Conservation (phyloP, 495 filamentous ascomycete species). For the Polyplosphaeria fusca region DNA sequence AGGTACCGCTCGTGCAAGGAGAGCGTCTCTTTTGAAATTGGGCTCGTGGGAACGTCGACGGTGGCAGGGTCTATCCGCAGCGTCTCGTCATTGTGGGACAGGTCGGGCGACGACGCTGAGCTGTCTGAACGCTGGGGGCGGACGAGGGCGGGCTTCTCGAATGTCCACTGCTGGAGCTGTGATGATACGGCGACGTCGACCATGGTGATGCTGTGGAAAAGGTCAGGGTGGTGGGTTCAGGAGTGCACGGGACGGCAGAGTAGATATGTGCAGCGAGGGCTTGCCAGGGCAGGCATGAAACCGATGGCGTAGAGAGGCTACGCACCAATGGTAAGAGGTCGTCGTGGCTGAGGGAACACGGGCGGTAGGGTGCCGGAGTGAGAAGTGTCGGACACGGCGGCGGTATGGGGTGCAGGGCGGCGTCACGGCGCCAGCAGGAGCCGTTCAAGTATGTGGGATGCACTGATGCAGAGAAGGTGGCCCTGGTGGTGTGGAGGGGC, state of each 20-base stretch:
- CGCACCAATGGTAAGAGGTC: constrained; percentile 17
- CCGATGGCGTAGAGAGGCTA: constrained; percentile 15
- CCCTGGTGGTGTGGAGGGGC: constrained; percentile 2
- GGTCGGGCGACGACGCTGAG: constrained; percentile 30
- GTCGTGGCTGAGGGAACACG: constrained; percentile 15
- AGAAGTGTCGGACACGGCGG: constrained; percentile 3
- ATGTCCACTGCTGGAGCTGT: constrained; percentile 36
- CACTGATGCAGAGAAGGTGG: background rate
- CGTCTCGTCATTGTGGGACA: constrained; percentile 30
- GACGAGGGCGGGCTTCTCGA: constrained; percentile 21
- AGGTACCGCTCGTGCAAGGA: constrained; percentile 31
- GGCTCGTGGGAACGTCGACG: constrained; percentile 7
- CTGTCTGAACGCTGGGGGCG: constrained; percentile 29
- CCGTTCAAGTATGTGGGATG: background rate
- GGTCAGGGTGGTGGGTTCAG: background rate
- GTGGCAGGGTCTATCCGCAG: constrained; percentile 25
- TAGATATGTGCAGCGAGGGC: constrained; percentile 26
- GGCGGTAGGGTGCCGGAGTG: background rate
- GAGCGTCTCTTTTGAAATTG: constrained; percentile 16
- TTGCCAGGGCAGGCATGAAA: constrained; percentile 25
- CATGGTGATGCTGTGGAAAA: constrained; percentile 21
- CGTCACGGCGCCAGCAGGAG: background rate
- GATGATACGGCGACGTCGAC: constrained; percentile 25
- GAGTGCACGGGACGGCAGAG: constrained; percentile 14
- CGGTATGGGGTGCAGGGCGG: background rate